Conservation (phyloP, 1,284 basidiomycete genomes). For the Ceratorhiza oryzae-sativae region DNA sequence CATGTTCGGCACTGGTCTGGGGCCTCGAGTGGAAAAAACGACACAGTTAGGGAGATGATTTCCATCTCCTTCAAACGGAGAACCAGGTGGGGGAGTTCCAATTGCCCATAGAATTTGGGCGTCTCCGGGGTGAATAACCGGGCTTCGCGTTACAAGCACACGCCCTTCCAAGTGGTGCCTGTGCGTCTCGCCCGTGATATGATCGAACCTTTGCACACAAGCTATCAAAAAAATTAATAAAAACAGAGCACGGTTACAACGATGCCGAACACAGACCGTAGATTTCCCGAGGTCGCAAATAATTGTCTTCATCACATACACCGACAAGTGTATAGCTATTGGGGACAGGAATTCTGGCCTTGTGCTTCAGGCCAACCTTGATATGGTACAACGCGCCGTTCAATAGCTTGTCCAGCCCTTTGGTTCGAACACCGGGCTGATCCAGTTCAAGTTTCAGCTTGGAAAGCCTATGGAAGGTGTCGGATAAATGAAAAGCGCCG, state of each 20-base stretch:
- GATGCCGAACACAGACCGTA: conserved; percentile 41
- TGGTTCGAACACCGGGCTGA: conserved; percentile 63
- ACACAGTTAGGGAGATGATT: conserved; percentile 41
- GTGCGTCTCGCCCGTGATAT: conserved; percentile 11
- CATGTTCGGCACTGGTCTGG: conserved; percentile 42
- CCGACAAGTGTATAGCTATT: conserved; percentile 73
- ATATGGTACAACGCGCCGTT: conserved; percentile 65
- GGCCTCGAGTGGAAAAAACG: conserved; percentile 41
- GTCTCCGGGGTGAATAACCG: conserved; percentile 43
- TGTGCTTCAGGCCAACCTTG: conserved; percentile 73
- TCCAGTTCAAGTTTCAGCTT: conserved; percentile 59
- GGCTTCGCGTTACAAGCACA: conserved; percentile 42
- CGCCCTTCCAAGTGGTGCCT: conserved; percentile 29
- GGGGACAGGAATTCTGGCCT: conserved; percentile 72
- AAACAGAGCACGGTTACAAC: not conserved
- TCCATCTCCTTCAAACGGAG: conserved; percentile 40
- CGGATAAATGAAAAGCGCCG: conserved; percentile 57
- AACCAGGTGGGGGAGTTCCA: conserved; percentile 40
- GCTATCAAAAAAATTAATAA: conserved; percentile 19
- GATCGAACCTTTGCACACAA: conserved; percentile 37
- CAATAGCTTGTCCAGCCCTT: conserved; percentile 56
- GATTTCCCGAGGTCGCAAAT: conserved; percentile 40
- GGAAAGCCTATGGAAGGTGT: conserved; percentile 60
- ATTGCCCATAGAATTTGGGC: conserved; percentile 43
- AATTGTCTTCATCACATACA: conserved; percentile 50